Evolutionary conservation across 2,329 filamentous ascomycete species (phyloP).

Genomic region (Paecilomyces variotii): DNA sequence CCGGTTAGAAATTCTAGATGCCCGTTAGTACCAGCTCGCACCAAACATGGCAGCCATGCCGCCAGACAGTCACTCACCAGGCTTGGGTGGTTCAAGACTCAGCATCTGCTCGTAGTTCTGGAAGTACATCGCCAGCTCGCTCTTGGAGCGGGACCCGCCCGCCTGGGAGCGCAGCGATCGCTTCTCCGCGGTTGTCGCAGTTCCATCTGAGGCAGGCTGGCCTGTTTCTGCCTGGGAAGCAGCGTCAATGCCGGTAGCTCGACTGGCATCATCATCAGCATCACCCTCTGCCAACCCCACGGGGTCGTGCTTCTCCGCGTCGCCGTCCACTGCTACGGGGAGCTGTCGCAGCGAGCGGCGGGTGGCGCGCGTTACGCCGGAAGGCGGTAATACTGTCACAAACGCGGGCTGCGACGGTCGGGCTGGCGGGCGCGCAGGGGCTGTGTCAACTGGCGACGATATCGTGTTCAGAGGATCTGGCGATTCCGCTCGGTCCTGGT

Average conservation of each 20-base stretch:
- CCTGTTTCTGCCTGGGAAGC: background rate
- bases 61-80: slow-evolving; percentile 48
- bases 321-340: slow-evolving; percentile 5
- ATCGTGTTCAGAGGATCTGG: slow-evolving; percentile 21
- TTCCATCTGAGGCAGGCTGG: slow-evolving; percentile 1
- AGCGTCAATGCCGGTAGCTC: background rate
- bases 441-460: slow-evolving; percentile 10
- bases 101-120: slow-evolving; percentile 91
- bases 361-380: slow-evolving; percentile 11
- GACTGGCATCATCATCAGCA: background rate
- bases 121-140: slow-evolving; percentile 84
- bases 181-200: slow-evolving; percentile 41
- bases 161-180: slow-evolving; percentile 81
- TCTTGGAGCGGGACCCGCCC: slow-evolving; percentile 73
- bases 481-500: slow-evolving; percentile 12
- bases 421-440: slow-evolving; percentile 2
- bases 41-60: background rate
- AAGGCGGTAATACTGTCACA: slow-evolving; percentile 2
- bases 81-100: slow-evolving; percentile 70
- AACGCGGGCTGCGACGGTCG: background rate
- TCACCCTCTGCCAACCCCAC: background rate
- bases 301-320: slow-evolving; percentile 2
- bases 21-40: slow-evolving; percentile 2
- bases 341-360: slow-evolving; percentile 3
- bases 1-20: slow-evolving; percentile 60